Base-by-base conservation (phyloP, 441 rosid species). In the Pelargonium australe region DNA sequence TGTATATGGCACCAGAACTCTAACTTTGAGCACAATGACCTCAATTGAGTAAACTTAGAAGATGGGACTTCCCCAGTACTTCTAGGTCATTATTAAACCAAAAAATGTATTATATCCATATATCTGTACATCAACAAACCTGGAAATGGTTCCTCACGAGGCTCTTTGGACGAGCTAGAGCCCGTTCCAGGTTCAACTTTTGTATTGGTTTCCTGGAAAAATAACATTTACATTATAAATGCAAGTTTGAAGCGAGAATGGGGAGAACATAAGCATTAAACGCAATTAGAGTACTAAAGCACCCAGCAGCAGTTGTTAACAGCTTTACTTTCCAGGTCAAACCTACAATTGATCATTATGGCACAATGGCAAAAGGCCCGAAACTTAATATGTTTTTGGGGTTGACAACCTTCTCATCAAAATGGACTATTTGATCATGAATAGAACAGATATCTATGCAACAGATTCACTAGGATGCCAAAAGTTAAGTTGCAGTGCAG, bases 111-210 rank as follows among this genome's bases (percentile, higher is more conserved):
- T 14, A 49, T 49, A 62, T 63, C 68, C n/a, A 25, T 16, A n/a
- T 63, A 63, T 70, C 49, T 66, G 72, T 23, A 60, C 44, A 49
- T 63, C 40, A 55, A 81, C 84, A 72, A 79, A 89, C 96, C 97
- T 86, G 92, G 77, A 80, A 69, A 79, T 2, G 82, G 73, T 80
- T 80, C 76, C 44, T 75, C 62, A 7, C 9, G 81, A 75, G 74
- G 84, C 74, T 82, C 81, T 74, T 86, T 86, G 25, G 87, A 77
- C 60, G 93, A 82, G 73, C 79, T 77, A 66, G 85, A 80, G 72
- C 82, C 85, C 17, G 88, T 82, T 51, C 78, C 86, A 55, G 76
- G 67, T 70, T 78, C 87, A 13, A 64, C 64, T 79, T 75, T 75
- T 70, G 75, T 66, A 73, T 70, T 40, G 66, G 63, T 71, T 72